phyloP scores from a whole-genome alignment of 371 early-diverging fungal species.

The Smittium mucronatum region DNA sequence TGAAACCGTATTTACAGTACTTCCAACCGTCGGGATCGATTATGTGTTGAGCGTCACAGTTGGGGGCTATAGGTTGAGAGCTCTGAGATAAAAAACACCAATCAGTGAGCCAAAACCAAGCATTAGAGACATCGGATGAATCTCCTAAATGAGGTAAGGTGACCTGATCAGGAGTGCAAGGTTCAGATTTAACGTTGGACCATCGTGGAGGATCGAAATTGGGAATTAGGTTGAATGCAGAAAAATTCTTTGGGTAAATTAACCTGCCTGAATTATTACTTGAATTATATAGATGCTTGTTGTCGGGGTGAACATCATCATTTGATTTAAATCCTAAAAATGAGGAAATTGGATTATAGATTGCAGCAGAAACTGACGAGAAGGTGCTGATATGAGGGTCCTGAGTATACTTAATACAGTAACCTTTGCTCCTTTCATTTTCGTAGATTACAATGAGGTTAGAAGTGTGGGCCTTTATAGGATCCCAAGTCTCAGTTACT shows the following conservation, averaged over 20 bases:
- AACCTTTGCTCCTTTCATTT: conserved; percentile 8
- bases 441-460: conserved; percentile 7
- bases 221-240: conserved; percentile 2
- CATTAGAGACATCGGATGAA: neutral
- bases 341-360: neutral
- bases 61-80: neutral
- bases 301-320: neutral
- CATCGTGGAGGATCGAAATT: conserved; percentile 5
- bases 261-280: neutral
- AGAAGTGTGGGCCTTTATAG: neutral
- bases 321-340: neutral
- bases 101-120: conserved; percentile 75
- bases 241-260: conserved; percentile 9
- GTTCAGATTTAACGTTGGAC: neutral
- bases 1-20: conserved; percentile 30
- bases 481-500: neutral
- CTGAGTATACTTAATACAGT: neutral
- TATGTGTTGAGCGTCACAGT: neutral
- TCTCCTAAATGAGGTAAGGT: neutral
- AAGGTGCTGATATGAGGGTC: neutral
- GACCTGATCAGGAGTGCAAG: conserved; percentile 6
- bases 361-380: neutral
- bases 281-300: neutral
- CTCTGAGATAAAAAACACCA: conserved; percentile 40
- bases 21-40: conserved; percentile 42